These are phyloP conservation scores for Dendrobium huoshanense DNA, from an alignment of 106 monocot species.

Conservation along the genomic window DNA sequence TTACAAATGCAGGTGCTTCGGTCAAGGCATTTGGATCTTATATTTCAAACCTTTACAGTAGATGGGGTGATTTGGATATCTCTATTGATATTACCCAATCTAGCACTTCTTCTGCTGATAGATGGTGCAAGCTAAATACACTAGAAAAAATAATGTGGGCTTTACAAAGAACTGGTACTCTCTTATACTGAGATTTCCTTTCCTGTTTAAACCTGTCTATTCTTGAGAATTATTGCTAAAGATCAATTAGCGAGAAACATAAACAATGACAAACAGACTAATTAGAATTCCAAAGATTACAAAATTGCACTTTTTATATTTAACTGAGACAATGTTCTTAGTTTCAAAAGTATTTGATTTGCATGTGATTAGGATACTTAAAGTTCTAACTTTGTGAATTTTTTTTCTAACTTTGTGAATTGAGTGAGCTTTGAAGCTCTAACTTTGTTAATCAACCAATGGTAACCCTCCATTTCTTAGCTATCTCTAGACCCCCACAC, in stretches of 20 bases:
- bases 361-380: background rate
- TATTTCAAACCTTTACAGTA: constrained; percentile 55
- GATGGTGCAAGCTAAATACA: constrained; percentile 17
- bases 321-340: background rate
- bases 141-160: constrained; percentile 32
- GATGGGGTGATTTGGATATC: constrained; percentile 66
- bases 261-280: background rate
- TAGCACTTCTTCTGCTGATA: constrained; percentile 1
- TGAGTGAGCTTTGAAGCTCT: background rate
- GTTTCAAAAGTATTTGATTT: background rate
- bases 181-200: constrained; percentile 4
- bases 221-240: background rate
- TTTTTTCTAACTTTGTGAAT: background rate
- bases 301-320: background rate
- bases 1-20: constrained; percentile 26
- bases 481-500: too few relatives aligned
- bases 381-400: background rate
- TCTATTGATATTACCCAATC: constrained; percentile 25
- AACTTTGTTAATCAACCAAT: background rate
- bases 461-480: background rate
- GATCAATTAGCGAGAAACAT: background rate
- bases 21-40: constrained; percentile 77
- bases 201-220: background rate
- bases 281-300: background rate
- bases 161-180: constrained; percentile 34